Base-by-base conservation (phyloP, 352 stramenopile genomes). In the Pythium chondricola region DNA sequence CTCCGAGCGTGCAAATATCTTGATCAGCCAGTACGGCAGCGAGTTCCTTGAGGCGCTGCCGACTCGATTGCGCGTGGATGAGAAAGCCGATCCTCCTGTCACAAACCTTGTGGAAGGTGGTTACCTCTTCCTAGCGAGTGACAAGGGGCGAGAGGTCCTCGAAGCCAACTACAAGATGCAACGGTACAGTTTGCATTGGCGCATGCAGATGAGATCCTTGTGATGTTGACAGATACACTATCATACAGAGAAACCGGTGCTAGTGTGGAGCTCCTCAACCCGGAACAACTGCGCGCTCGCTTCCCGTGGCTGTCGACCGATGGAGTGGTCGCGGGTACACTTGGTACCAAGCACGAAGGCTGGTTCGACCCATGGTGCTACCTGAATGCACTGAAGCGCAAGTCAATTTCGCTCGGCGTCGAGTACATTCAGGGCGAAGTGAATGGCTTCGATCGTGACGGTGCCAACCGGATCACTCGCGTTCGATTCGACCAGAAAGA, bases 321-420 rank as follows among this genome's bases (percentile, higher is more conserved):
- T 4, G 82, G 71, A 3, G 61, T 93, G 4, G 61, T 70, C 13
- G 65, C 69, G 26, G 82, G 67, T 6, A 71, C 80, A 13, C 54
- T 93, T 14, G 82, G 82, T 8, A 52, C 85, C 18, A 74, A 83
- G 33, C 51, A 90, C 40, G 74, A 91, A 36, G 82, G 82, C 17
- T 93, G 82, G 82, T 93, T 93, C 56, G 82, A 93, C 32, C 82
- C 82, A 4, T 93, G 82, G 82, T 76, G 77, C 4, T 90, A 74
- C 54, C 60, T 93, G 42, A 69, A 58, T 9, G 79, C 78, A 11
- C 77, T 93, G 53, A 89, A 88, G 59, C 68, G 63, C 29, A 89
- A 88, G 60, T 80, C 71, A 51, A 46, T 80, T 3, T 52, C 67
- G n/a, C 56, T 93, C 13, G 82, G 78, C 21, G 82, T 93, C 36